Percentiles rank a stretch among this genome's conserved stretches.
Conservation (phyloP, 768 basidiomycete genomes). For the Macrocybe gigantea region DNA sequence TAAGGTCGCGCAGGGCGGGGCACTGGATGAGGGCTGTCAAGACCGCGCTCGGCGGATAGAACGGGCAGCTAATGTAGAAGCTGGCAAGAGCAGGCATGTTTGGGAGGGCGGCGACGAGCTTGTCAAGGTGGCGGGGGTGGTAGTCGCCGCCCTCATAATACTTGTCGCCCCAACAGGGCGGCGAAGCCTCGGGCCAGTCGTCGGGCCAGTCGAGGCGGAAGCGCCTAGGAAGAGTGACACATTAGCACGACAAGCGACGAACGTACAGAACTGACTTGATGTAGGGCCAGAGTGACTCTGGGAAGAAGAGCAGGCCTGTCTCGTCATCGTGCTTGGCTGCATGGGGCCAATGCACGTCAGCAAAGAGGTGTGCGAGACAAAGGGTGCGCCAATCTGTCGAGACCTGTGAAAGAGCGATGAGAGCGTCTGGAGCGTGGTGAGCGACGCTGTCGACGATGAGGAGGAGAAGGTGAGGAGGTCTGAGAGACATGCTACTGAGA, state of each 20-base stretch:
- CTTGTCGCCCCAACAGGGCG: slow-evolving; percentile 33
- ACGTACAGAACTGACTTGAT: slow-evolving; percentile 24
- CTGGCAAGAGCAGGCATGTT: slow-evolving; percentile 26
- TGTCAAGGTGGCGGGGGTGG: slow-evolving; percentile 28
- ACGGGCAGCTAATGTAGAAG: slow-evolving; percentile 32
- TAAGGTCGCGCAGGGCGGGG: slow-evolving; percentile 26
- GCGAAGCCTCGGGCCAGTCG: slow-evolving; percentile 35
- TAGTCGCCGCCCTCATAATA: slow-evolving; percentile 28
- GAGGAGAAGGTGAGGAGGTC: no score
- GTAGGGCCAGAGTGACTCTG: slow-evolving; percentile 28
- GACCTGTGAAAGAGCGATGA: no score
- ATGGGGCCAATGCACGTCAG: slow-evolving; percentile 34
- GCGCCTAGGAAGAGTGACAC: slow-evolving; percentile 14
- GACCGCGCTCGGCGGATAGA: slow-evolving; percentile 30
- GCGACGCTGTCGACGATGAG: no score
- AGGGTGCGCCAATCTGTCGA: no score
- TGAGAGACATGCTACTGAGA: no score
- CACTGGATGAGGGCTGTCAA: slow-evolving; percentile 30
- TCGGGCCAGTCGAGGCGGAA: slow-evolving; percentile 37
- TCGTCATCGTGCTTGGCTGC: slow-evolving; percentile 28
- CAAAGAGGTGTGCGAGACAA: slow-evolving; percentile 17
- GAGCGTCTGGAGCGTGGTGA: no score
- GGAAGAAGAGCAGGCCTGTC: slow-evolving; percentile 31
- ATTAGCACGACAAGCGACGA: background rate
- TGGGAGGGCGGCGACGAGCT: slow-evolving; percentile 30